phyloP scores from a whole-genome alignment of 148 eudicot genomes.

The Fagopyrum homotropicum region DNA sequence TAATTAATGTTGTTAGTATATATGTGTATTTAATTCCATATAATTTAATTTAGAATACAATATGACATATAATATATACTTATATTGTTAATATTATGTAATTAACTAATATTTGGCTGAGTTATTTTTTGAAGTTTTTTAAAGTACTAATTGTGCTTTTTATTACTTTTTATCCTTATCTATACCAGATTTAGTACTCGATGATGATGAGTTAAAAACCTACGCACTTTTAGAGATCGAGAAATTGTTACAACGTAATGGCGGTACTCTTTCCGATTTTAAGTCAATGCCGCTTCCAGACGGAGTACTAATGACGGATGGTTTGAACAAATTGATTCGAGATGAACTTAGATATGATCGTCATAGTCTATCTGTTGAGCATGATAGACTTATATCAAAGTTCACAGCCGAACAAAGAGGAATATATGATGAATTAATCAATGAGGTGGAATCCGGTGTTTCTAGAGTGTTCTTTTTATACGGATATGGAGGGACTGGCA shows the following conservation, averaged over 20 bases:
- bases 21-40: too few species aligned
- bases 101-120: too few species aligned
- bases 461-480: too few species aligned
- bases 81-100: too few species aligned
- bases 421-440: not conserved
- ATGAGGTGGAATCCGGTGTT: not conserved
- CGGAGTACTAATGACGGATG: not conserved
- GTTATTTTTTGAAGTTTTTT: too few species aligned
- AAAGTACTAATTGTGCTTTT: too few species aligned
- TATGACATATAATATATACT: too few species aligned
- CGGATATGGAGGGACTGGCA: slow-evolving; percentile 28
- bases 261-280: not conserved
- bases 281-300: not conserved
- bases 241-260: not conserved
- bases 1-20: too few species aligned
- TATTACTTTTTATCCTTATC: too few species aligned
- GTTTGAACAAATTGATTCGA: not conserved
- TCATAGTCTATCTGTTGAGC: not conserved
- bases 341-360: slow-evolving; percentile 16
- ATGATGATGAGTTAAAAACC: not conserved
- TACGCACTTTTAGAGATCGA: not conserved
- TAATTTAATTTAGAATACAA: too few species aligned
- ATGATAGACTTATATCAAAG: not conserved
- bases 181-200: not conserved
- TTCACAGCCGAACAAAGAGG: slow-evolving; percentile 9